Evolutionary conservation across 805 yeast genomes (phyloP).

Genomic region (Naumovozyma castellii): DNA sequence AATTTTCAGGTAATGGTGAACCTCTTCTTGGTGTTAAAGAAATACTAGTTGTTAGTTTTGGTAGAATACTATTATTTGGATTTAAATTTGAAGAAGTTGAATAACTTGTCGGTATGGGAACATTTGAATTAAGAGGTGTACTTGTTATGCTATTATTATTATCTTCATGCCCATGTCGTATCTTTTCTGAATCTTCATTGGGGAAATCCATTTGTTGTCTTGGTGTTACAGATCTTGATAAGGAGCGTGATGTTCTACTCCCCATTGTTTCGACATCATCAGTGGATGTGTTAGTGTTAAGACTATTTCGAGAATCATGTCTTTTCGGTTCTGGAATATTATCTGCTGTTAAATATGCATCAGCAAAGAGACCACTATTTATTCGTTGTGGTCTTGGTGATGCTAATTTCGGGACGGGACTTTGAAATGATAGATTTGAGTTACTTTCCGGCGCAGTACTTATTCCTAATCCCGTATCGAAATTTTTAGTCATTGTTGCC

Average conservation of each 20-base stretch:
- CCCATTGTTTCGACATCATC: constrained; percentile 12
- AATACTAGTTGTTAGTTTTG: constrained; percentile 25
- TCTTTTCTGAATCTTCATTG: not conserved
- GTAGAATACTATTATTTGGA: constrained; percentile 7
- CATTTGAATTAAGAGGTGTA: not conserved
- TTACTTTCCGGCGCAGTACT: not conserved
- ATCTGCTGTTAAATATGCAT: constrained; percentile 35
- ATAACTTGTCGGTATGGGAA: not conserved
- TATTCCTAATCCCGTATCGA: not conserved
- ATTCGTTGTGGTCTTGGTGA: constrained; percentile 20
- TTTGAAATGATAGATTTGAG: not conserved
- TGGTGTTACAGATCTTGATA: constrained; percentile 24
- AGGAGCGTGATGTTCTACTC: constrained; percentile 24
- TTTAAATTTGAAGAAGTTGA: not conserved
- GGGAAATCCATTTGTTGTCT: constrained; percentile 11
- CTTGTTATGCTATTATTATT: not conserved
- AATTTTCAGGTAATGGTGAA: constrained; percentile 35
- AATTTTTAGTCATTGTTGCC: not conserved
- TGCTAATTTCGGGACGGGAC: constrained; percentile 8
- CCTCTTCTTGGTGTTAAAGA: constrained; percentile 44
- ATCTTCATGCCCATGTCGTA: not conserved
- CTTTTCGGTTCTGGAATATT: constrained; percentile 32
- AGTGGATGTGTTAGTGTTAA: constrained; percentile 5
- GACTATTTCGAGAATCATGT: constrained; percentile 6
- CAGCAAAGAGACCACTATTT: constrained; percentile 30